These are phyloP conservation scores for Castanea crenata DNA, from an alignment of 306 rosid genomes.

Conservation along the genomic window DNA sequence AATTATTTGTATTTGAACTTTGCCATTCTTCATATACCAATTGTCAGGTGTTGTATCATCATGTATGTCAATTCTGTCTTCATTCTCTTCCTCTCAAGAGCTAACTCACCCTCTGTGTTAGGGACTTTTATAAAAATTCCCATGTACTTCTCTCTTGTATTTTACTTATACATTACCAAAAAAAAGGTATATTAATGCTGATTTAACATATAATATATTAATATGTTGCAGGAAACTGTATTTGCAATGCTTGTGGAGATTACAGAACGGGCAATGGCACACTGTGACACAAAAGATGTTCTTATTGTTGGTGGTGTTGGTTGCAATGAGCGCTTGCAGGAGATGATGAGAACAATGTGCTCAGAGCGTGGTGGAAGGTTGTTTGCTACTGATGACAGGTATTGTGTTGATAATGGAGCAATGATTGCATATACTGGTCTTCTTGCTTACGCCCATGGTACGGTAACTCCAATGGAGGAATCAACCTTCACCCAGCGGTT, in stretches of 20 bases:
- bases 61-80: neutral
- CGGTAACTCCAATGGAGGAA: slow-evolving; percentile 62
- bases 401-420: slow-evolving; percentile 91
- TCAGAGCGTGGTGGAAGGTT: slow-evolving; percentile 83
- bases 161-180: neutral
- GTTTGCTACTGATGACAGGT: slow-evolving; percentile 94
- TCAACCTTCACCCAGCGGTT: slow-evolving; percentile 84
- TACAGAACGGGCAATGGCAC: slow-evolving; percentile 97
- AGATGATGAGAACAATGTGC: slow-evolving; percentile 95
- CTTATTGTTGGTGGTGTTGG: slow-evolving; percentile 97
- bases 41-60: neutral
- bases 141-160: neutral
- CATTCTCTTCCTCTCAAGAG: neutral
- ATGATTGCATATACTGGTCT: slow-evolving; percentile 98
- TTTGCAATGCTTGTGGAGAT: slow-evolving; percentile 98
- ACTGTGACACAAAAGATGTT: slow-evolving; percentile 82
- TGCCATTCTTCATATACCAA: slow-evolving; percentile 11
- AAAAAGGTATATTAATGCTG: neutral
- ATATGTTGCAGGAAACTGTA: slow-evolving; percentile 59
- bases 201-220: neutral
- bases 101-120: neutral
- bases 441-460: slow-evolving; percentile 73
- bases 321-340: slow-evolving; percentile 87
- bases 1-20: neutral
- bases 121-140: neutral